These are phyloP conservation scores for Bisporella sp. DNA, from an alignment of 2,329 filamentous ascomycete species.

Conservation along the genomic window DNA sequence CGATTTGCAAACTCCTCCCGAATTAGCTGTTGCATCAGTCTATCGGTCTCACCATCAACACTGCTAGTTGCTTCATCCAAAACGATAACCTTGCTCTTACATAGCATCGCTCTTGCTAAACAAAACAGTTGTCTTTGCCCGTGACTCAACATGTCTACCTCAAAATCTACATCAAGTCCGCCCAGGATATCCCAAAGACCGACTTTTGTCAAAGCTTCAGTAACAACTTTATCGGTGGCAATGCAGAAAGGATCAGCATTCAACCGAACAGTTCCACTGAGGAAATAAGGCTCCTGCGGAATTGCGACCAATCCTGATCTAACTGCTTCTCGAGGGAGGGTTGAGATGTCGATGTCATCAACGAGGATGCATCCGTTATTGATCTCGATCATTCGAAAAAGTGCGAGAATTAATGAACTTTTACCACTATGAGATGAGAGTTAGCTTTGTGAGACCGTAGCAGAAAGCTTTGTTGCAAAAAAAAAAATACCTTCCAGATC, in stretches of 20 bases:
- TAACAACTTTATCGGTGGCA: constrained; percentile 33
- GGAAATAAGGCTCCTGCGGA: constrained; percentile 41
- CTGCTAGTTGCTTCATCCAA: constrained; percentile 39
- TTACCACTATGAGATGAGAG: constrained; percentile 33
- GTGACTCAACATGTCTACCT: constrained; percentile 56
- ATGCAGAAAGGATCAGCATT: constrained; percentile 37
- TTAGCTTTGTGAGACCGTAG: neutral
- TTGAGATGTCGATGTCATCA: constrained; percentile 38
- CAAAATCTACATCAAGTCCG: constrained; percentile 27
- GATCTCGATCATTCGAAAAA: constrained; percentile 41
- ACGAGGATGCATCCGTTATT: constrained; percentile 34
- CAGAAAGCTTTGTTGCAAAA: no score
- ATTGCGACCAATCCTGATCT: constrained; percentile 31
- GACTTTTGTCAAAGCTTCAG: constrained; percentile 36
- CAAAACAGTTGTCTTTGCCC: constrained; percentile 43
- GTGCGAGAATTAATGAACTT: constrained; percentile 34
- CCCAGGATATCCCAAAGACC: constrained; percentile 17
- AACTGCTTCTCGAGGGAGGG: constrained; percentile 33
- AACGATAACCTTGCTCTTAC: constrained; percentile 31
- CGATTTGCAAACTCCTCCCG: neutral
- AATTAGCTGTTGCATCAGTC: neutral
- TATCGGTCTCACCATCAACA: neutral
- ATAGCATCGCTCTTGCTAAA: constrained; percentile 39
- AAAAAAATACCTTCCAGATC: constrained; percentile 21
- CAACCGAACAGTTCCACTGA: constrained; percentile 39